Evolutionary conservation across 2,329 filamentous ascomycete species (phyloP).

Genomic region (Paecilomyces sp.): DNA sequence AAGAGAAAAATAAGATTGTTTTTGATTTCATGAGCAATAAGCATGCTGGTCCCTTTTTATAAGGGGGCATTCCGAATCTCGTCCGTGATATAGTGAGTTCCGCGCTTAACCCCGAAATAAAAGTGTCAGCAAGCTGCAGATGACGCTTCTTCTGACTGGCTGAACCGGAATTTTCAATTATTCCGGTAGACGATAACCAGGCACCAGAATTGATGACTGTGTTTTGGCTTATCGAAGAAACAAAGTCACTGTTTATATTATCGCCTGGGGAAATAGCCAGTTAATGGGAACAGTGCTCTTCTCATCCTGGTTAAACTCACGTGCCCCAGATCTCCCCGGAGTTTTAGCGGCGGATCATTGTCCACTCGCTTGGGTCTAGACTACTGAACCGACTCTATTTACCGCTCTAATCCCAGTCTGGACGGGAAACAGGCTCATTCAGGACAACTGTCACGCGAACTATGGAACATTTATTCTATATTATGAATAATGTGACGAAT

Average conservation of each 20-base stretch:
- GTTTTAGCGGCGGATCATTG: neutral
- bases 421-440: too few species aligned
- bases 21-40: neutral
- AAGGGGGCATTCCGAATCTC: neutral
- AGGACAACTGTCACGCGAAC: too few species aligned
- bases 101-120: neutral
- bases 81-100: neutral
- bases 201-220: neutral
- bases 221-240: neutral
- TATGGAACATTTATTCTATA: too few species aligned
- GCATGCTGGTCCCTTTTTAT: neutral
- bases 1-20: neutral
- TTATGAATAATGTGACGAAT: too few species aligned
- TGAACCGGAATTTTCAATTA: neutral
- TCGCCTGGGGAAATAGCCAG: too few species aligned
- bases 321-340: neutral
- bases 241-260: too few species aligned
- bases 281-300: neutral
- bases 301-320: neutral
- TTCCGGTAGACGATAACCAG: neutral
- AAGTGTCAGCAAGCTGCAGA: neutral
- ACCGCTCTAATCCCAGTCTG: too few species aligned
- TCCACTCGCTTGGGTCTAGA: neutral
- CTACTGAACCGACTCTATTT: neutral
- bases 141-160: neutral